Evolutionary conservation across 441 rosid species (phyloP).

Genomic region (Populus hybrid): DNA sequence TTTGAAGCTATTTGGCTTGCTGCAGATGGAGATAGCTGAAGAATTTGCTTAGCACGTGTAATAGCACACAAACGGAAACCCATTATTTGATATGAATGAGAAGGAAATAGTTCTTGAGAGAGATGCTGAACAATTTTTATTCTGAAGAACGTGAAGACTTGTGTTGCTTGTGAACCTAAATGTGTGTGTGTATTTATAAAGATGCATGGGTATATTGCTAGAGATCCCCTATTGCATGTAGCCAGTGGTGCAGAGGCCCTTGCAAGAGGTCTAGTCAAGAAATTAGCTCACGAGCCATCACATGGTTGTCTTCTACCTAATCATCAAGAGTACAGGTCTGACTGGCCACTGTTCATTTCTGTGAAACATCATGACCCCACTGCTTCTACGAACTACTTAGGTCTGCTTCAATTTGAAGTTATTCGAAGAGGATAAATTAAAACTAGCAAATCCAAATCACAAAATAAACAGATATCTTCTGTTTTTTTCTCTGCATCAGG

Average conservation of each 20-base stretch:
- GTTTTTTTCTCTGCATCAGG: neutral
- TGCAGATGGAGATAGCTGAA: neutral
- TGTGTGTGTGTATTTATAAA: neutral
- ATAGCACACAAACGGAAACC: neutral
- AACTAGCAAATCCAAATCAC: neutral
- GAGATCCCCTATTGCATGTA: neutral
- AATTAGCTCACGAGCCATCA: constrained; percentile 4
- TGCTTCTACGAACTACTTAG: neutral
- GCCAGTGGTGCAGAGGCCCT: constrained; percentile 2
- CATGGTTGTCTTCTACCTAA: constrained; percentile 19
- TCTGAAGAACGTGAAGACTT: neutral
- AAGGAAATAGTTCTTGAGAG: neutral
- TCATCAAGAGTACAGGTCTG: neutral
- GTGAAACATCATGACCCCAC: neutral
- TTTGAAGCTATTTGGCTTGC: constrained; percentile 2
- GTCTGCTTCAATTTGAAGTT: neutral
- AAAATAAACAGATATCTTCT: neutral
- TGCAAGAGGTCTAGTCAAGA: neutral
- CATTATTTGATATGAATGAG: neutral
- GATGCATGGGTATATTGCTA: neutral
- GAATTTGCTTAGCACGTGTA: neutral
- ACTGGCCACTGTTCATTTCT: neutral
- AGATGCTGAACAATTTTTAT: neutral
- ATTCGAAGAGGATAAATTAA: neutral
- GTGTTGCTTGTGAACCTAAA: neutral